These are phyloP conservation scores for Sphenostylis stenocarpa DNA, from an alignment of 306 rosid species.

Conservation along the genomic window DNA sequence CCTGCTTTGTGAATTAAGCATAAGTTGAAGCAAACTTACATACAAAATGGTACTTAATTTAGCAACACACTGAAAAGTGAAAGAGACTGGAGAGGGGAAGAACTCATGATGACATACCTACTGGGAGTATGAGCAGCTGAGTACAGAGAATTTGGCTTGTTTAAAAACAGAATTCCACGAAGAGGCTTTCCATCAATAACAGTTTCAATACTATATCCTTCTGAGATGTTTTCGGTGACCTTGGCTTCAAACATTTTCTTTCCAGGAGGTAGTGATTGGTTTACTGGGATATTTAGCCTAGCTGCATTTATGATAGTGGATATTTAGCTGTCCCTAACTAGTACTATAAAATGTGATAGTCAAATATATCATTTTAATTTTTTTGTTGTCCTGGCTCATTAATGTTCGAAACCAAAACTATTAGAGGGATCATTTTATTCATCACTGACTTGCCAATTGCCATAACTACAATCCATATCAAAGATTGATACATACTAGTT, in stretches of 20 bases:
- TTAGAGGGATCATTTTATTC: neutral
- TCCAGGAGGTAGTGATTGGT: constrained; percentile 52
- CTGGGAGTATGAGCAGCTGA: constrained; percentile 42
- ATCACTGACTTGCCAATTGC: constrained; percentile 11
- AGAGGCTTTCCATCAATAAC: constrained; percentile 92
- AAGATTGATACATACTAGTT: neutral
- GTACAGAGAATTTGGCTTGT: constrained; percentile 48
- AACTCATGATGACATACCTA: constrained; percentile 47
- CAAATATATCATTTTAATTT: constrained; percentile 10
- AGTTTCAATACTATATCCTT: constrained; percentile 84
- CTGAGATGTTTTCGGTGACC: constrained; percentile 67
- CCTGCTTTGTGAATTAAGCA: constrained; percentile 49
- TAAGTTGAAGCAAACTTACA: constrained; percentile 19
- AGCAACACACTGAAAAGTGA: neutral
- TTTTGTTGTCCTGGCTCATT: neutral
- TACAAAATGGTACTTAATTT: neutral
- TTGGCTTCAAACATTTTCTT: constrained; percentile 82
- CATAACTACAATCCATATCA: constrained; percentile 7
- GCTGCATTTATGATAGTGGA: constrained; percentile 48
- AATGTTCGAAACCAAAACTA: neutral
- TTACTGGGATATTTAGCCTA: constrained; percentile 47
- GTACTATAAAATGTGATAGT: constrained; percentile 14
- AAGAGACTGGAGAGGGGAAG: neutral
- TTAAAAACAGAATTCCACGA: constrained; percentile 75
- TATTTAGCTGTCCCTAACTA: constrained; percentile 34